phyloP scores from a whole-genome alignment of 176 grass and related monocot genomes.

The Pharus latifolius region DNA sequence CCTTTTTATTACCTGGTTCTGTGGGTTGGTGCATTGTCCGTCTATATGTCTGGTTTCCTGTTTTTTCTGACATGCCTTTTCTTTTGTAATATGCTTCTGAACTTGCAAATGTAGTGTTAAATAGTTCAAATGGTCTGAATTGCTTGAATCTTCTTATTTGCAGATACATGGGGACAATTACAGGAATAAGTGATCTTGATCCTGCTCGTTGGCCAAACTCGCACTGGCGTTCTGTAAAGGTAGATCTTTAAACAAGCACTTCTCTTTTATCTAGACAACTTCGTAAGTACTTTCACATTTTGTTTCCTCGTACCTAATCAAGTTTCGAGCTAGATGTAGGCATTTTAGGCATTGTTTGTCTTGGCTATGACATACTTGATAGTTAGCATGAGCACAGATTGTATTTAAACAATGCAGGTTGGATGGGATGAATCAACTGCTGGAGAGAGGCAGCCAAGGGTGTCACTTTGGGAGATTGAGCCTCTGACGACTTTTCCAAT shows the following conservation, averaged over 20 bases:
- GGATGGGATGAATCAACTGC: constrained; percentile 98
- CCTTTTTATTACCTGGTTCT: not conserved
- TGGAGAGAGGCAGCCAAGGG: constrained; percentile 92
- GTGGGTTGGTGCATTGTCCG: not conserved
- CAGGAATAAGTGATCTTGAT: constrained; percentile 90
- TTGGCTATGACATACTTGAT: not conserved
- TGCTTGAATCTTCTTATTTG: not conserved
- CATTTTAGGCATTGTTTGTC: not conserved
- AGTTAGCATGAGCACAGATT: not conserved
- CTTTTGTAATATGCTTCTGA: not conserved
- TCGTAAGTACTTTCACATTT: not conserved
- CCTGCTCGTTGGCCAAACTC: constrained; percentile 87
- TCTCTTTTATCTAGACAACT: not conserved
- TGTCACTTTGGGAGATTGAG: constrained; percentile 94
- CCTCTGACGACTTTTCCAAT: constrained; percentile 93
- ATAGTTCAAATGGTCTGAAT: constrained; percentile 6
- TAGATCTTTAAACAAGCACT: constrained; percentile 18
- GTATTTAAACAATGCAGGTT: constrained; percentile 44
- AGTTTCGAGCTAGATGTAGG: not conserved
- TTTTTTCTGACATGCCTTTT: not conserved
- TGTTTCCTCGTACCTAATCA: not conserved
- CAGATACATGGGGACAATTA: constrained; percentile 99
- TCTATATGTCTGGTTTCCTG: not conserved
- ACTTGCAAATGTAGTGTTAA: not conserved
- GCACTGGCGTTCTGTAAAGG: constrained; percentile 96